Conservation (phyloP, 176 grass and related monocot species). For the Canna indica region DNA sequence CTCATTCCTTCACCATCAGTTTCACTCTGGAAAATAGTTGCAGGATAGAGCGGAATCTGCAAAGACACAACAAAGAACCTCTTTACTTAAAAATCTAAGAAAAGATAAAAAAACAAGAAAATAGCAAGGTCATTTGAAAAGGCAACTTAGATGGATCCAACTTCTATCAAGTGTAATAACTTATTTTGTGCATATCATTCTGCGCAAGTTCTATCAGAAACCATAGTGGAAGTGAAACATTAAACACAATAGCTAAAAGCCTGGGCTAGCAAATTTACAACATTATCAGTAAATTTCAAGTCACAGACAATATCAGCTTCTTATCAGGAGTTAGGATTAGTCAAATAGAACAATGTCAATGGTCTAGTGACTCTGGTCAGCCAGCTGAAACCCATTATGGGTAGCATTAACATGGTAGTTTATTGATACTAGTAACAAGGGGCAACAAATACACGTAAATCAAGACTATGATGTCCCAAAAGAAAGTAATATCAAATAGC, state of each 20-base stretch:
- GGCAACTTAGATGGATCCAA: neutral
- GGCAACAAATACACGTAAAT: too few relatives aligned
- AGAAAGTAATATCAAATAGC: too few relatives aligned
- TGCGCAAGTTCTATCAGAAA: neutral
- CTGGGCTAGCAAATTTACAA: neutral
- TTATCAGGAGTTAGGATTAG: neutral
- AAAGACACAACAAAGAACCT: neutral
- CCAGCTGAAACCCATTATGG: neutral
- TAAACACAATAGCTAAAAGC: neutral
- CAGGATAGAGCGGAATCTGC: constrained; percentile 20
- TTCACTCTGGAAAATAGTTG: constrained; percentile 17
- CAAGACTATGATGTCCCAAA: too few relatives aligned
- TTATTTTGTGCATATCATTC: neutral
- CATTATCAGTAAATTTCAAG: neutral
- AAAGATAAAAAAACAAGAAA: neutral
- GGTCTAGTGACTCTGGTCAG: too few relatives aligned
- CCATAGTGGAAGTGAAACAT: neutral
- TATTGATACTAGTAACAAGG: too few relatives aligned
- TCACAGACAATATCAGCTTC: neutral
- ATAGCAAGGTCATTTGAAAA: neutral
- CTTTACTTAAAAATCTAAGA: neutral
- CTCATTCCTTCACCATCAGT: constrained; percentile 19
- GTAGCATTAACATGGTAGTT: too few relatives aligned
- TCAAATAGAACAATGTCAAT: neutral
- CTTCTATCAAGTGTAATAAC: too few relatives aligned